A percentile compares a stretch with the other conserved stretches of the same genome.
Conservation (phyloP, 441 rosid species). For the Arabidopsis hybrid region DNA sequence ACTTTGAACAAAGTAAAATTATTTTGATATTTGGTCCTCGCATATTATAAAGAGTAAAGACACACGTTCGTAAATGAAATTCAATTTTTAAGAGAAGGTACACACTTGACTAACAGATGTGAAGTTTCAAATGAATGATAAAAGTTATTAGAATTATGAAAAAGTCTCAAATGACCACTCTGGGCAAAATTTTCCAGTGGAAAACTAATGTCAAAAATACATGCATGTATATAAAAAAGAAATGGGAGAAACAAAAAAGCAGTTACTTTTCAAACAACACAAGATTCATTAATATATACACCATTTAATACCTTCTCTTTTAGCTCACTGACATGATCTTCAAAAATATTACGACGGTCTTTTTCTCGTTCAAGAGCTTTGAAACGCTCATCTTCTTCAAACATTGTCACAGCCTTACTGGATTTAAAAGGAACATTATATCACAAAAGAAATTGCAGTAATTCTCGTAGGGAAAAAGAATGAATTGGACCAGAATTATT, state of each 20-base stretch:
- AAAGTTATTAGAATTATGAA: conserved; percentile 15
- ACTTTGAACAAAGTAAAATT: conserved; percentile 5
- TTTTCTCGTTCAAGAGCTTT: conserved; percentile 75
- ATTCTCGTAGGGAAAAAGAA: conserved; percentile 10
- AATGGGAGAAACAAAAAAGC: conserved; percentile 16
- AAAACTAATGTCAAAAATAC: conserved; percentile 16
- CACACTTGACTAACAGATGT: conserved; percentile 11
- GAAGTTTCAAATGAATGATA: conserved; percentile 26
- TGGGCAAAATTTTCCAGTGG: neutral
- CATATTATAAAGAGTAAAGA: conserved; percentile 19
- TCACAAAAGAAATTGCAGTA: conserved; percentile 19
- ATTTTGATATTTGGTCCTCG: conserved; percentile 11
- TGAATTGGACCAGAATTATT: conserved; percentile 17
- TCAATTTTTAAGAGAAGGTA: conserved; percentile 11
- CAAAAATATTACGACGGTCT: conserved; percentile 75
- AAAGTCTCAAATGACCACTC: neutral
- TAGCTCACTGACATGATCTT: conserved; percentile 62
- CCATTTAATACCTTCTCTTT: conserved; percentile 55
- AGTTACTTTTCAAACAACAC: conserved; percentile 24
- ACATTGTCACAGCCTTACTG: conserved; percentile 69
- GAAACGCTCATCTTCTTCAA: conserved; percentile 73
- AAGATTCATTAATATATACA: conserved; percentile 16
- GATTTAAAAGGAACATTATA: conserved; percentile 40
- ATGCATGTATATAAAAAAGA: conserved; percentile 10
- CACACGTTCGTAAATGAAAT: conserved; percentile 11